Base-by-base conservation (phyloP, 1,284 basidiomycete species). In the Ustilago hordei region DNA sequence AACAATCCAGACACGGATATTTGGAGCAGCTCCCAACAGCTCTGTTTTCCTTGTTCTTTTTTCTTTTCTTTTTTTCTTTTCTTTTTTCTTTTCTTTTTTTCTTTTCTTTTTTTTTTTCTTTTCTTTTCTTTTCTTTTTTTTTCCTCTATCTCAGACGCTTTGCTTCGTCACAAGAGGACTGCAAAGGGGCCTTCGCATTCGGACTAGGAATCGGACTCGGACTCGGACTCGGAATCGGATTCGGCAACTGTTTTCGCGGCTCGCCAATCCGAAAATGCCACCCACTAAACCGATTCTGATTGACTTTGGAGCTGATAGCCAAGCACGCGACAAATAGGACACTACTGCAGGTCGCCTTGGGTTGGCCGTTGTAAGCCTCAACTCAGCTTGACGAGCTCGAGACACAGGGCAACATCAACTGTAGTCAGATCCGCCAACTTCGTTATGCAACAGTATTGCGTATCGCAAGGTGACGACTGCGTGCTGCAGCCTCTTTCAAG, bases 401-500 rank as follows among this genome's bases (percentile, higher is more conserved):
- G 43, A 19, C 0, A 45, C 13, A 45, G 43, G 43, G 19, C 6
- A 45, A 19, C 7, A 4, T 19, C 13, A 28, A 11, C 19, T n/a
- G 55, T 45, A 57, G 47, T 60, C 58, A 60, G 47, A 34, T 35
- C 45, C 57, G 57, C 57, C 43, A 32, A 45, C 34, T 59, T 31
- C 47, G 57, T 59, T 45, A 59, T 59, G 15, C 13, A 41, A 5
- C 12, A 28, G 23, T 3, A 13, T 45, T 15, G 32, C 11, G 41
- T n/a, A 50, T 8, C 8, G 45, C 45, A 41, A 34, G 34, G 41
- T 58, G 56, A 58, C 56, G 56, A 45, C 6, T 38, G 28, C 15
- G 15, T 32, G 28, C 55, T 56, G 7, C 11, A 1, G 9, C 54
- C 32, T 34, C 8, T 19, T 7, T 28, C 54, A 55, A 36, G 34